Conservation (phyloP, 1,284 basidiomycete species). For the Coniferiporia sulphurascens region DNA sequence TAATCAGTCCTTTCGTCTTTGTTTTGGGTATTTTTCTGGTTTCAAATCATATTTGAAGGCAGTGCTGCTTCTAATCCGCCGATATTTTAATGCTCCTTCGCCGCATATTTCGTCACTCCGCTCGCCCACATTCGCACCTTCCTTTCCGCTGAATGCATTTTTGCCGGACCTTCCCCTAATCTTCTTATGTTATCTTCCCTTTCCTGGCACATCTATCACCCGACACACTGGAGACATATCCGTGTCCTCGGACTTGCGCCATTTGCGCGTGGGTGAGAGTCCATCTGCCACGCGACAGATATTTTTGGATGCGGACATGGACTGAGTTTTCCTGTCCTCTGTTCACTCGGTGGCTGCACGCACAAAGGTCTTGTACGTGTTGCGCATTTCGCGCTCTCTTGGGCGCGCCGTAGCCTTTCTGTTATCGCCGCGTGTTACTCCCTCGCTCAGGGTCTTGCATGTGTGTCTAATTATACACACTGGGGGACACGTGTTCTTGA, state of each 20-base stretch:
- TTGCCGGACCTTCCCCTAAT: neutral
- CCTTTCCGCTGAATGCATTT: neutral
- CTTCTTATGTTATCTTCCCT: neutral
- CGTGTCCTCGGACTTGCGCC: neutral
- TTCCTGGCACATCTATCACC: neutral
- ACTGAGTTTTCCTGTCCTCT: too few species aligned
- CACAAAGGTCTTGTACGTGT: too few species aligned
- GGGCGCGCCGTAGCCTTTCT: too few species aligned
- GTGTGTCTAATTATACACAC: neutral
- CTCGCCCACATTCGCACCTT: neutral
- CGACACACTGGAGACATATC: neutral
- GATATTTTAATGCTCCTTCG: neutral
- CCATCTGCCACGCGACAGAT: neutral
- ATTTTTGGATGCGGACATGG: neutral
- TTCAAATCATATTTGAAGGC: neutral
- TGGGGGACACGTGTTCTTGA: neutral
- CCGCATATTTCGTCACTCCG: neutral
- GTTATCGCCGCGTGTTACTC: neutral
- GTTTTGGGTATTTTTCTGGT: neutral
- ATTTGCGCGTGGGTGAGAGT: neutral
- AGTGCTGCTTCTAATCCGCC: neutral
- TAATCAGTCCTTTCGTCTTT: conserved; percentile 23
- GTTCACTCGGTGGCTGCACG: too few species aligned
- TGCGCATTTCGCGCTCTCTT: too few species aligned
- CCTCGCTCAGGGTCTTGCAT: neutral